Percentiles rank a stretch among this genome's conserved stretches.
These are phyloP conservation scores for Leishmania tarentolae DNA, from an alignment of 208 protist species.

Conservation along the genomic window DNA sequence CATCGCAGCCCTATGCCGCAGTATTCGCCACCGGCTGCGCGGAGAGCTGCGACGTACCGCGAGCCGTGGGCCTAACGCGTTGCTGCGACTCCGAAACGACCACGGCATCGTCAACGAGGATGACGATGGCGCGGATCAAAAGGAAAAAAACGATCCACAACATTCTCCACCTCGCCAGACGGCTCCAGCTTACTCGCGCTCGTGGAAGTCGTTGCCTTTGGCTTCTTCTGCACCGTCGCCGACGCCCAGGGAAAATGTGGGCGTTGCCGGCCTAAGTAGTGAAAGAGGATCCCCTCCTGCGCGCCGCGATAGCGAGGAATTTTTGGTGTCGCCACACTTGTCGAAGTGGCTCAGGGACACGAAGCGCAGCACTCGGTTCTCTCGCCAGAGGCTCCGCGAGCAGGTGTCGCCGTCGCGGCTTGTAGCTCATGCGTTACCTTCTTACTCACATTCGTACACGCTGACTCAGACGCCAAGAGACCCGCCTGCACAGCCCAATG, in stretches of 20 bases:
- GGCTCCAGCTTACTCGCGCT: neutral
- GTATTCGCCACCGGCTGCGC: constrained; percentile 27
- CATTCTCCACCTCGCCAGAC: neutral
- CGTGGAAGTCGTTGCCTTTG: neutral
- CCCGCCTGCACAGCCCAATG: neutral
- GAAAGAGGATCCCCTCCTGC: neutral
- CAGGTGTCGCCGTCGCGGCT: neutral
- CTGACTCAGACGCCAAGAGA: neutral
- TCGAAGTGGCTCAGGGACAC: neutral
- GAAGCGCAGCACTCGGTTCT: neutral
- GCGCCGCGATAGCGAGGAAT: neutral
- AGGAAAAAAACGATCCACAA: neutral
- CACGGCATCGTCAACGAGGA: neutral
- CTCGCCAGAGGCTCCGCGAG: neutral
- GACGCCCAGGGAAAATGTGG: neutral
- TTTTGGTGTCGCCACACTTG: neutral
- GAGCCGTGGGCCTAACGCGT: constrained; percentile 1
- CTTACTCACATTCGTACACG: neutral
- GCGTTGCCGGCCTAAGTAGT: neutral
- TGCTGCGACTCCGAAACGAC: neutral
- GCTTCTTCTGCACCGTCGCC: neutral
- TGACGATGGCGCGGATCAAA: neutral
- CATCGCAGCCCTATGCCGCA: constrained; percentile 25
- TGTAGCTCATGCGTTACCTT: neutral
- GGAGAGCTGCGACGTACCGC: constrained; percentile 8